phyloP scores from a whole-genome alignment of 352 stramenopile species.

The Phytophthora syringae region DNA sequence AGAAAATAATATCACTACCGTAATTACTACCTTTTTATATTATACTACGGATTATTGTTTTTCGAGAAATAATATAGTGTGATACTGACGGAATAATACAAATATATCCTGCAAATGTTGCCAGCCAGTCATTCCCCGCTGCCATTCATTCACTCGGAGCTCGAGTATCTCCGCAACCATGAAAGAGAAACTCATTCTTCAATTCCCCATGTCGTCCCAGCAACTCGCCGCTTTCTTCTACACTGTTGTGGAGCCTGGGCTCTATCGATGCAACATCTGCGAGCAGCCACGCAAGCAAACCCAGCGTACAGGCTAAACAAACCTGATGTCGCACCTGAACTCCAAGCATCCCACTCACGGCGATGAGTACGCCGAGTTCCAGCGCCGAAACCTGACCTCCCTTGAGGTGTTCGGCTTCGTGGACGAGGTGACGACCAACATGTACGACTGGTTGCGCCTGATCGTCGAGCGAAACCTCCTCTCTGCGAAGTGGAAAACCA shows the following conservation, averaged over 20 bases:
- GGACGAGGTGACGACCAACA: conserved; percentile 15
- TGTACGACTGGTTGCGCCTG: conserved; percentile 23
- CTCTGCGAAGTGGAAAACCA: conserved; percentile 19
- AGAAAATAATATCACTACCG: conserved; percentile 10
- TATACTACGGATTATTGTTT: conserved; percentile 7
- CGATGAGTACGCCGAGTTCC: conserved; percentile 15
- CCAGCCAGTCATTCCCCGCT: conserved; percentile 1
- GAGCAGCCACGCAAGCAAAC: conserved; percentile 8
- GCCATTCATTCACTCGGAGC: too few relatives aligned
- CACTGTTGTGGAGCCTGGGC: conserved; percentile 11
- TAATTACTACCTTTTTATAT: conserved; percentile 8
- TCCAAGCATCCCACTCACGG: conserved; percentile 5
- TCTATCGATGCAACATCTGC: conserved; percentile 29
- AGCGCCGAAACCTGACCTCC: conserved; percentile 8
- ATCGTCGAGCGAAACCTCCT: conserved; percentile 22
- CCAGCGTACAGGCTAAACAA: conserved; percentile 15
- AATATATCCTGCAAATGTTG: conserved; percentile 8
- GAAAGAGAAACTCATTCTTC: conserved; percentile 2
- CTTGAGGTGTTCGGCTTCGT: conserved; percentile 28
- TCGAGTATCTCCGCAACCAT: neutral
- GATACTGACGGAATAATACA: conserved; percentile 1
- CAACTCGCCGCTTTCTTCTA: conserved; percentile 26
- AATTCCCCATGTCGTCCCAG: conserved; percentile 5
- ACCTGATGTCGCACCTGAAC: too few relatives aligned
- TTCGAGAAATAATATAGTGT: conserved; percentile 4